Evolutionary conservation across 768 basidiomycete genomes (phyloP).

Genomic region (Serendipita sp.): DNA sequence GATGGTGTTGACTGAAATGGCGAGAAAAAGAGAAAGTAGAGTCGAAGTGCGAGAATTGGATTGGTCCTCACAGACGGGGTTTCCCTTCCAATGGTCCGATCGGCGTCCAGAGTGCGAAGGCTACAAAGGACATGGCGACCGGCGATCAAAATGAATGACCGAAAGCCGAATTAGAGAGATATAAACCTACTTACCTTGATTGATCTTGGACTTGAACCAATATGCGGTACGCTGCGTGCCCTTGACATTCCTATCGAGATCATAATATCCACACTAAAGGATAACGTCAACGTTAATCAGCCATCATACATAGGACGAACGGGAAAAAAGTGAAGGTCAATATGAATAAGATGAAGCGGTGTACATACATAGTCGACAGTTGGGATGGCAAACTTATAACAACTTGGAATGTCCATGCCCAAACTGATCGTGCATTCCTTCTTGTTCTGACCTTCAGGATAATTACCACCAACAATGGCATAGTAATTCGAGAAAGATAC

Average conservation of each 20-base stretch:
- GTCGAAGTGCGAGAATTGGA: too few species aligned
- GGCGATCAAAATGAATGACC: too few species aligned
- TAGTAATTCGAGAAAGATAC: background rate
- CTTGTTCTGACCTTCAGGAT: background rate
- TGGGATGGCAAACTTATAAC: background rate
- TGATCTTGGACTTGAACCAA: background rate
- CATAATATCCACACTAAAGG: background rate
- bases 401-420: background rate
- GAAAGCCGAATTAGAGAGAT: too few species aligned
- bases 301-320: too few species aligned
- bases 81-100: background rate
- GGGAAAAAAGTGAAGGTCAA: too few species aligned
- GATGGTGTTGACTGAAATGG: too few species aligned
- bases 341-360: background rate
- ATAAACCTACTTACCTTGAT: background rate
- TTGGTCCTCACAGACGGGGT: too few species aligned
- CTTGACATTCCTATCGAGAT: background rate
- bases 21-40: too few species aligned
- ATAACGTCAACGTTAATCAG: background rate
- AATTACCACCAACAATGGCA: background rate
- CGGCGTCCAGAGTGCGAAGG: background rate
- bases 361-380: background rate
- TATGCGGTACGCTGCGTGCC: background rate
- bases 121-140: background rate
- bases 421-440: background rate